Conservation (phyloP, 2,329 filamentous ascomycete species). For the Ploettnerulaceae sp. region DNA sequence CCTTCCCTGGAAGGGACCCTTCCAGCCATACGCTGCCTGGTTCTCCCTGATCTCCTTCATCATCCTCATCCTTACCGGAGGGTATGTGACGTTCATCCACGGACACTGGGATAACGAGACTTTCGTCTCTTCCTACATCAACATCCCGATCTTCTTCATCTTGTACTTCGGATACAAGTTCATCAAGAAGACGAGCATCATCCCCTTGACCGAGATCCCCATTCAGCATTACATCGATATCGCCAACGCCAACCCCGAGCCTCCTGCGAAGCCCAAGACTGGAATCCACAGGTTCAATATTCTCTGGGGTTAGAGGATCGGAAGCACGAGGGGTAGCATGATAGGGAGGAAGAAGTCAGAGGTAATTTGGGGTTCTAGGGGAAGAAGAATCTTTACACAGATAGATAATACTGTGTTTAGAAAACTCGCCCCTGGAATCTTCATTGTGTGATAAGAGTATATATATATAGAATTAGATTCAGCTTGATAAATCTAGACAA, state of each 20-base stretch:
- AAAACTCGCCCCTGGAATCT: too few species aligned
- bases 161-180: constrained; percentile 49
- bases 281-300: constrained; percentile 27
- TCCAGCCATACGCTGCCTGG: constrained; percentile 56
- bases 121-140: constrained; percentile 61
- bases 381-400: too few species aligned
- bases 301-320: constrained; percentile 7
- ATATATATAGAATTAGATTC: too few species aligned
- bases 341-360: too few species aligned
- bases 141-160: constrained; percentile 40
- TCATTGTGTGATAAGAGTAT: too few species aligned
- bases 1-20: constrained; percentile 49
- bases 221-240: constrained; percentile 37
- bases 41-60: constrained; percentile 46
- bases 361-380: too few species aligned
- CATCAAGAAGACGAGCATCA: constrained; percentile 43
- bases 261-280: constrained; percentile 9
- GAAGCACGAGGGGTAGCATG: too few species aligned
- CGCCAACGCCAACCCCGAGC: constrained; percentile 26
- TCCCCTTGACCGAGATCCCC: constrained; percentile 36
- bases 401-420: too few species aligned
- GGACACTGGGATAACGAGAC: constrained; percentile 49
- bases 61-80: constrained; percentile 53
- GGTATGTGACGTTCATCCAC: constrained; percentile 60
- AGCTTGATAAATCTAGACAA: too few species aligned